phyloP scores from a whole-genome alignment of 78 protist species.

The Dictyostelium capitatum region DNA sequence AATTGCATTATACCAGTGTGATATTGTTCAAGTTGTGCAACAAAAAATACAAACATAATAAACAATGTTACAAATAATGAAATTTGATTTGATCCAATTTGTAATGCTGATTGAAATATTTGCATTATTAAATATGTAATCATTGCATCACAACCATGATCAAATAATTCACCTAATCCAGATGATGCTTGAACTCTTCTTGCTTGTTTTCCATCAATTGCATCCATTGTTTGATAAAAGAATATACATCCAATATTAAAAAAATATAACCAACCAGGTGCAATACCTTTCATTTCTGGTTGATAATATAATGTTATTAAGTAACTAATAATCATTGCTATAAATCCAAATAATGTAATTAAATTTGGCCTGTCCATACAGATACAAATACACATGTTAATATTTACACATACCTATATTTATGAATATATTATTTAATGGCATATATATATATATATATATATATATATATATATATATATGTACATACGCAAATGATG shows the following conservation, averaged over 20 bases:
- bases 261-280: constrained; percentile 67
- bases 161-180: constrained; percentile 84
- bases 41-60: constrained; percentile 67
- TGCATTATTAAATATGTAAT: constrained; percentile 60
- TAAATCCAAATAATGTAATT: constrained; percentile 67
- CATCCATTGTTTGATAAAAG: constrained; percentile 83
- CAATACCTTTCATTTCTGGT: constrained; percentile 36
- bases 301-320: constrained; percentile 51
- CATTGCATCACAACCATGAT: constrained; percentile 85
- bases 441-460: no score
- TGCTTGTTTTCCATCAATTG: constrained; percentile 85
- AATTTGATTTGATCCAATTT: constrained; percentile 25
- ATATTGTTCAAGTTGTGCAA: constrained; percentile 85
- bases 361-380: constrained; percentile 54
- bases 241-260: constrained; percentile 58
- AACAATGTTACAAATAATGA: constrained; percentile 22
- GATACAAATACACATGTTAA: neutral
- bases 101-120: constrained; percentile 34
- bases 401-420: neutral
- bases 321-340: constrained; percentile 59
- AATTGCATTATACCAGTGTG: constrained; percentile 68
- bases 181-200: constrained; percentile 71
- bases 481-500: constrained; percentile 69
- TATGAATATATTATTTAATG: neutral
- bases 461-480: no score